Evolutionary conservation across 495 filamentous ascomycete genomes (phyloP).

Genomic region (Zalerion maritima): DNA sequence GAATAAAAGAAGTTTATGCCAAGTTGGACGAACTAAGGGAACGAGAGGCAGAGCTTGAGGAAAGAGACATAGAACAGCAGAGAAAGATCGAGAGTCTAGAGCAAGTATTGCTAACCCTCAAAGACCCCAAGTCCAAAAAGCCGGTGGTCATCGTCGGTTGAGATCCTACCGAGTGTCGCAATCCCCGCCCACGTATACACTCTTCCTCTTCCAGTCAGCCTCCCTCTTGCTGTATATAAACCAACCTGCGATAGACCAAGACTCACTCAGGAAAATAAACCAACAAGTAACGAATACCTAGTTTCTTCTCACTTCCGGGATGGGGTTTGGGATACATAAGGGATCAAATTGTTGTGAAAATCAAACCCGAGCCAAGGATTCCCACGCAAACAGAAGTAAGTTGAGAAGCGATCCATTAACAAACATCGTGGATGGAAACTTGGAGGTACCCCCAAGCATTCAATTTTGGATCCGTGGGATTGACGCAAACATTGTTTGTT

Average conservation of each 20-base stretch:
- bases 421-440: no score
- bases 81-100: conserved; percentile 51
- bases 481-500: no score
- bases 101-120: conserved; percentile 47
- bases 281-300: background rate
- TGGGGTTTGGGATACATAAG: no score
- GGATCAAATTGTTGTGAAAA: no score
- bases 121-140: conserved; percentile 36
- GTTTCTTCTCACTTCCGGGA: no score
- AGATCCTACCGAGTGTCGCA: background rate
- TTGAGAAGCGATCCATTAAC: no score
- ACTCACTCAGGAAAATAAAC: background rate
- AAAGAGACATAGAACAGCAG: conserved; percentile 41
- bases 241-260: background rate
- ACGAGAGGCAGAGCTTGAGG: conserved; percentile 49
- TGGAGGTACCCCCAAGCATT: background rate
- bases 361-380: no score
- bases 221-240: conserved; percentile 3
- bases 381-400: no score
- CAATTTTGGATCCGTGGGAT: no score
- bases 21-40: conserved; percentile 41
- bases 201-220: no score
- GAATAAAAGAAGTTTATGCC: conserved; percentile 59
- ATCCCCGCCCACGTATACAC: no score
- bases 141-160: conserved; percentile 6